Evolutionary conservation across 1,139 yeast species (phyloP), one percentile per base, ranked within the genome.

Genomic region (Zhuliangozyma parablackwelliae): DNA sequence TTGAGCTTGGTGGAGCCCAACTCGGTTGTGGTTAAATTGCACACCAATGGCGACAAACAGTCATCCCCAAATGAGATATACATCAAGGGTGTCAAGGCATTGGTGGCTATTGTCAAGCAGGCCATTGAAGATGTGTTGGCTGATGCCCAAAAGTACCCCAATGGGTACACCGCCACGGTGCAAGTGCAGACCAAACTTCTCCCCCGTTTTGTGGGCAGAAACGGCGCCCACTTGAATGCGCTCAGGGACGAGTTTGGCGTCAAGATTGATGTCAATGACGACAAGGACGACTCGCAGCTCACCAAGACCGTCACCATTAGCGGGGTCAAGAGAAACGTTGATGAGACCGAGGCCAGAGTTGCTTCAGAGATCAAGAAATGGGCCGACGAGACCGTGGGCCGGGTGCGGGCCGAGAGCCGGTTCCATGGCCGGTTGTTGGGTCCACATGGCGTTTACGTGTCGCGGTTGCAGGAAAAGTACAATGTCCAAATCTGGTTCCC

Each of bases 391-490:
- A 65, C 71, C 25, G 70, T 82, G 31, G 72, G 73, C 35, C 78
- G 79, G 45, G 54, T 92, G 43, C 72, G 73, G 40, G 78, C 90
- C 42, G 96, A 95, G 46, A 73, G 68, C 46, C 84, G 83, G 55
- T 86, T 71, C 65, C 96, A 90, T 59, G 76, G 92, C 47, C 75
- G 82, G 47, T 66, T 94, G 59, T 86, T 88, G 61, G 99, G 98
- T 36, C 75, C 87, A 26, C 80, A 78, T 49, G 96, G 96, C 54
- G 67, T 77, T 42, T 84, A 85, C 58, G 88, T 88, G 47, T 82
- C 80, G 57, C 82, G 96, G 58, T 75, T 92, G 55, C 95, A 86
- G 61, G 94, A 87, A 43, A 88, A 89, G 61, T 92, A 94, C 67
- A 78, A 76, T 46, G 97, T 92, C 31, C 73, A 72, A 49, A 84